A percentile compares a stretch with the other conserved stretches of the same genome.
phyloP scores from a whole-genome alignment of 306 rosid genomes.

The Acacia confusa region DNA sequence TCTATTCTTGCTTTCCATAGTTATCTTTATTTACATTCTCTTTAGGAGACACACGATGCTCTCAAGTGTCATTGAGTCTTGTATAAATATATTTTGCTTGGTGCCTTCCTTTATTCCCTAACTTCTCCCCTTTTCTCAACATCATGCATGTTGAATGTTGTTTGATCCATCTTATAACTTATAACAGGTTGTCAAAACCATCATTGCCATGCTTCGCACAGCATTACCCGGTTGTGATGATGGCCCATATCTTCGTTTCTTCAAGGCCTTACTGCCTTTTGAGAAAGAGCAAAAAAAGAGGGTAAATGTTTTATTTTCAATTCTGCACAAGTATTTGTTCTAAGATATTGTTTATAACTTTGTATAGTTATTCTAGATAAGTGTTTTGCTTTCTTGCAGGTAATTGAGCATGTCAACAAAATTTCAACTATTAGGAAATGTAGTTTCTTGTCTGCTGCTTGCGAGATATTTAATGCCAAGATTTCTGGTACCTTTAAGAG shows the following conservation, averaged over 20 bases:
- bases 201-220: conserved; percentile 79
- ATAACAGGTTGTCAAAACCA: conserved; percentile 78
- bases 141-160: conserved; percentile 10
- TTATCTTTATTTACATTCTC: neutral
- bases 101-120: neutral
- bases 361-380: conserved; percentile 6
- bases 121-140: neutral
- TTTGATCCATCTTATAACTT: conserved; percentile 31
- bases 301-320: conserved; percentile 46
- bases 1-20: neutral
- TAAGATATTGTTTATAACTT: conserved; percentile 5
- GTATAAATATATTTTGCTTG: neutral
- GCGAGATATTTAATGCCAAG: conserved; percentile 82
- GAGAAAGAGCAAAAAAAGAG: conserved; percentile 85
- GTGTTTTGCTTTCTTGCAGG: conserved; percentile 48
- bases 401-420: conserved; percentile 79
- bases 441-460: conserved; percentile 72
- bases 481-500: conserved; percentile 91
- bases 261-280: conserved; percentile 84
- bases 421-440: conserved; percentile 73
- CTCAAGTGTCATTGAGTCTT: neutral
- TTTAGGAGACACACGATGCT: neutral
- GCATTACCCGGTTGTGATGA: conserved; percentile 75
- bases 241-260: conserved; percentile 62
- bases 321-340: conserved; percentile 12